A percentile compares a stretch with the other conserved stretches of the same genome.
These are phyloP conservation scores for Lactifluus piperatus DNA, from an alignment of 768 basidiomycete species.

Conservation along the genomic window DNA sequence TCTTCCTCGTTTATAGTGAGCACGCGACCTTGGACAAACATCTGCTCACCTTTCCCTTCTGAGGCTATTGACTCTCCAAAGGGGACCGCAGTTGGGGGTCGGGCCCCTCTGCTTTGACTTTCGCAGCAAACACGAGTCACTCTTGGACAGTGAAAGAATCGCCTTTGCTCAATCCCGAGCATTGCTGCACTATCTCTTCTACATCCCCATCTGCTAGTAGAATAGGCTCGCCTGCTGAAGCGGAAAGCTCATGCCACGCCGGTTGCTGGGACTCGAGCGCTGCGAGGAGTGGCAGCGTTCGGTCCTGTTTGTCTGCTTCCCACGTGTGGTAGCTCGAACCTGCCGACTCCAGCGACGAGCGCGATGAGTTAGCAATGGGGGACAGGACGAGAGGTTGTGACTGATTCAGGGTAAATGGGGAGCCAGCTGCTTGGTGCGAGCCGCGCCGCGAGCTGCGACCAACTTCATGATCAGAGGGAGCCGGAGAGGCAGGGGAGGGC, in stretches of 20 bases:
- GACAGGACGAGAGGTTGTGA: conserved; percentile 59
- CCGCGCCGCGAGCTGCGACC: conserved; percentile 1
- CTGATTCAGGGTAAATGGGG: conserved; percentile 43
- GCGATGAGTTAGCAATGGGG: conserved; percentile 64
- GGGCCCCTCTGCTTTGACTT: conserved; percentile 45
- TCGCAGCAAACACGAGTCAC: conserved; percentile 57
- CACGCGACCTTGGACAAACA: no score
- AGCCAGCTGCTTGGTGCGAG: conserved; percentile 27
- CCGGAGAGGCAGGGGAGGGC: conserved; percentile 47
- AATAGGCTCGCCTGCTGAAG: conserved; percentile 35
- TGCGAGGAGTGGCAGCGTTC: conserved; percentile 43
- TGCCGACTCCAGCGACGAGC: conserved; percentile 68
- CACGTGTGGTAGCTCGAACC: conserved; percentile 84
- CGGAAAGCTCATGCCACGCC: conserved; percentile 55
- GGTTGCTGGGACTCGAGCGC: conserved; percentile 41
- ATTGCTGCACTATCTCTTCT: conserved; percentile 57
- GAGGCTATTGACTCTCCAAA: no score
- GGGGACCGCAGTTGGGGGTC: no score
- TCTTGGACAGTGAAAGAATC: conserved; percentile 72
- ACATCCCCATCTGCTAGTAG: conserved; percentile 45
- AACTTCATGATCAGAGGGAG: conserved; percentile 35
- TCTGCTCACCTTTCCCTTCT: no score
- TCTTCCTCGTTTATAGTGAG: no score
- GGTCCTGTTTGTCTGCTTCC: conserved; percentile 52
- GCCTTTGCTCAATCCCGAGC: conserved; percentile 57